Percentiles rank a stretch among this genome's conserved stretches.
Evolutionary conservation across 768 basidiomycete species (phyloP).

Genomic region (Phylloporus sp.): DNA sequence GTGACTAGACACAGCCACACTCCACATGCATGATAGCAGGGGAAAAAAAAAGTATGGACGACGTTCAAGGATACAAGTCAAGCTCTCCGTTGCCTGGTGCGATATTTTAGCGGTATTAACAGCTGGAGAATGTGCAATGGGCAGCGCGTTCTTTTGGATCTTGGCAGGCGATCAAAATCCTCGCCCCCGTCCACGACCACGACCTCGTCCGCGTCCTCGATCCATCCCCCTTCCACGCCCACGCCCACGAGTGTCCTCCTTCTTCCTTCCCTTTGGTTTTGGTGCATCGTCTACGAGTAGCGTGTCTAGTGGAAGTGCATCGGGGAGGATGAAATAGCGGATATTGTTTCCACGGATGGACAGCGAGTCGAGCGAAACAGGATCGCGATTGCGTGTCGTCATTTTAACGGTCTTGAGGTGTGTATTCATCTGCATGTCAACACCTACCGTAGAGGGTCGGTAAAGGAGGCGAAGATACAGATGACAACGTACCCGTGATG

Average conservation of each 20-base stretch:
- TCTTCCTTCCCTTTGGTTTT: conserved; percentile 90
- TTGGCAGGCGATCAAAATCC: conserved; percentile 31
- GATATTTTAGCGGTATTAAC: conserved; percentile 26
- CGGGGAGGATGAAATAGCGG: conserved; percentile 96
- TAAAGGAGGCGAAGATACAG: background rate
- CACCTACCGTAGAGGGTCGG: conserved; percentile 51
- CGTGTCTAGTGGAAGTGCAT: conserved; percentile 93
- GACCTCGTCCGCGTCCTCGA: conserved; percentile 52
- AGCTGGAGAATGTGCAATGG: conserved; percentile 7
- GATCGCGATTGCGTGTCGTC: conserved; percentile 88
- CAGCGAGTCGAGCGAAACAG: conserved; percentile 79
- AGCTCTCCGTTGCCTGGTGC: conserved; percentile 12
- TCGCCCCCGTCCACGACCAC: conserved; percentile 49
- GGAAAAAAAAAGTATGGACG: conserved; percentile 5
- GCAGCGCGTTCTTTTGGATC: background rate
- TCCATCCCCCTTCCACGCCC: conserved; percentile 51
- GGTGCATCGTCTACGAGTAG: conserved; percentile 97
- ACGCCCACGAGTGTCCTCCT: conserved; percentile 72
- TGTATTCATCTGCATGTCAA: conserved; percentile 99
- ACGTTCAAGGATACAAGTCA: conserved; percentile 20
- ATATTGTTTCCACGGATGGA: conserved; percentile 97
- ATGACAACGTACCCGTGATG: conserved; percentile 72
- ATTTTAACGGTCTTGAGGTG: conserved; percentile 97
- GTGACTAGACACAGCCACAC: conserved; percentile 25
- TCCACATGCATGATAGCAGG: background rate